Base-by-base conservation (phyloP, 2,329 filamentous ascomycete species). In the Alternaria metachromatica region DNA sequence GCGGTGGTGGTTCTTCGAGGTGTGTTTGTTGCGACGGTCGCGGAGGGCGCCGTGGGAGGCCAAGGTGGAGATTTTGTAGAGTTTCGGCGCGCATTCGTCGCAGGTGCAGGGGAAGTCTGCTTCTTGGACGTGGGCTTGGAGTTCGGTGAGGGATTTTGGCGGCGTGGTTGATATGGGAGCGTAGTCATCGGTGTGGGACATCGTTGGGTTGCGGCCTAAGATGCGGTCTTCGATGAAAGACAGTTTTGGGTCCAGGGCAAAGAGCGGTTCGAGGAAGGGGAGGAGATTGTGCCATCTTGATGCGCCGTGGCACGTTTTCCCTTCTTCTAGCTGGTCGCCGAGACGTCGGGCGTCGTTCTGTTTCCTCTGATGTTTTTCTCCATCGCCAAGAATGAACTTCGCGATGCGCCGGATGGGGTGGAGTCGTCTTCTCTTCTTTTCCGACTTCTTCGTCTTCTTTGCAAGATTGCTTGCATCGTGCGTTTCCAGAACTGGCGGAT, bases 211-310 rank as follows among this genome's bases (percentile, higher is more conserved):
- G 41, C 60, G 57, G 30, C 64, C 45, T 18, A 70, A 51, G 37
- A 70, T 68, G 43, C 60, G 62, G 28, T 70, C 66, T 58, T 68
- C 60, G 44, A 70, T 51, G 30, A 63, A 67, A 2, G 59, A 37
- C 13, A 70, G 25, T 23, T 63, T 70, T 5, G 67, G 66, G n/a
- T 70, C 59, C n/a, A 70, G 11, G 2, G 63, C 55, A 10, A 65
- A 46, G n/a, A 70, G 53, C 5, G 63, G 66, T 44, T 70, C 67
- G 25, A 70, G 37, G 44, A 70, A 65, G 2, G 66, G 67, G 2
- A 70, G 62, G 1, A 67, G 26, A 18, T 67, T 66, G 18, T 68
- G 64, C 37, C 67, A 55, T 48, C 60, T 55, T 13, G 65, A 62
- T 21, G 65, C 55, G 13, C 67, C 67, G 43, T 51, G 54, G 33